Base-by-base conservation (phyloP, 345 rosid species). In the Salix dunnii region DNA sequence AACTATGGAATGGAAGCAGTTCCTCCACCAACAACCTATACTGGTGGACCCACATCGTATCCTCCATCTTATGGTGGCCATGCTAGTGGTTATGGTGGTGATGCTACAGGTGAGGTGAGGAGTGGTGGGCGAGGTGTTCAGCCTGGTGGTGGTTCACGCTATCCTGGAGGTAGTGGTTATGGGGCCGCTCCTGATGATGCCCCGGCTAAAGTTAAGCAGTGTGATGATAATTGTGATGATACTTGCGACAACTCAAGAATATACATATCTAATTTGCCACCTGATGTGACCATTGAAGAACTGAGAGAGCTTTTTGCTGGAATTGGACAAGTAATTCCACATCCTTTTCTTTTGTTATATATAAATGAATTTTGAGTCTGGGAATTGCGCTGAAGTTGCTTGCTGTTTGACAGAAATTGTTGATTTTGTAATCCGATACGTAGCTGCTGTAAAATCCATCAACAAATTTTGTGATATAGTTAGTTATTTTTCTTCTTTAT, bases 231-330 rank as follows among this genome's bases (percentile, higher is more conserved):
- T 74, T 96, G 99, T 82, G 96, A 72, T 72, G 96, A 90, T 76
- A 79, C 85, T 51, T 96, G 98, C 83, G 98, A 94, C 87, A 96
- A 94, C 82, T 72, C 97, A 36, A 91, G 99, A 82, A 91, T 96
- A 74, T 94, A 96, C 87, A 92, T 96, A 81, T 92, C 99, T 75
- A 96, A 94, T 84, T 86, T 96, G 88, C 99, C 99, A 40, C 85
- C 90, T 25, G 97, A 92, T 89, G 98, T 96, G 84, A 92, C 97
- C 31, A 71, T 60, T 68, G 99, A 96, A 68, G 94, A 96, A 80
- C 86, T 96, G 85, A 87, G 83, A 75, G 97, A 92, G 27, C 96
- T 96, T 81, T 96, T 96, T 81, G 97, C 97, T 53, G 97, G 99
- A 89, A 91, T 96, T 85, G 97, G 99, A 87, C 96, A 89, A 86